Evolutionary conservation across 345 rosid genomes (phyloP).

Genomic region (Rhodomyrtus tomentosa): DNA sequence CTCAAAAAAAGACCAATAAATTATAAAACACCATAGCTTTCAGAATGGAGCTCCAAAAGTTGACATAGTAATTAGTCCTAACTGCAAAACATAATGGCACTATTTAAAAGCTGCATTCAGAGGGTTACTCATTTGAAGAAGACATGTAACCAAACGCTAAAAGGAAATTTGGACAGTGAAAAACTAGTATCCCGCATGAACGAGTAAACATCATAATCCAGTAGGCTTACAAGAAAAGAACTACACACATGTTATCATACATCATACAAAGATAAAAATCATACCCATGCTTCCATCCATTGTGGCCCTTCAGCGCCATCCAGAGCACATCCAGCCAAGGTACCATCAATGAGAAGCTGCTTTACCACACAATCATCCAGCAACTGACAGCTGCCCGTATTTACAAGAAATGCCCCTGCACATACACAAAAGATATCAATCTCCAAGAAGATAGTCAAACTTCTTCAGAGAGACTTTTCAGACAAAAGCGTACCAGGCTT

Average conservation of each 20-base stretch:
- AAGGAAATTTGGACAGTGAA: neutral
- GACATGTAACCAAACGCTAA: neutral
- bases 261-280: conserved; percentile 6
- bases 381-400: conserved; percentile 92
- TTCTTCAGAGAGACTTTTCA: neutral
- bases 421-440: neutral
- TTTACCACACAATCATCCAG: conserved; percentile 91
- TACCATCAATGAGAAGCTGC: conserved; percentile 91
- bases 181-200: neutral
- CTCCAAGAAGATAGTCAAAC: neutral
- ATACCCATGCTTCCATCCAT: conserved; percentile 99
- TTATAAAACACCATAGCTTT: neutral
- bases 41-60: neutral
- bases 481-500: conserved; percentile 60
- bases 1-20: neutral
- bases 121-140: neutral
- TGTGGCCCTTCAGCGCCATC: conserved; percentile 99
- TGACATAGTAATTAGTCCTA: neutral
- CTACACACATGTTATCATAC: neutral
- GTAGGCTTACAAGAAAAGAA: neutral
- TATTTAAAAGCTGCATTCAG: neutral
- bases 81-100: neutral
- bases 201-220: neutral
- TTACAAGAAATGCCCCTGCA: conserved; percentile 94
- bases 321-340: conserved; percentile 91